phyloP scores from a whole-genome alignment of 768 basidiomycete species.

The Tricholoma furcatifolium region DNA sequence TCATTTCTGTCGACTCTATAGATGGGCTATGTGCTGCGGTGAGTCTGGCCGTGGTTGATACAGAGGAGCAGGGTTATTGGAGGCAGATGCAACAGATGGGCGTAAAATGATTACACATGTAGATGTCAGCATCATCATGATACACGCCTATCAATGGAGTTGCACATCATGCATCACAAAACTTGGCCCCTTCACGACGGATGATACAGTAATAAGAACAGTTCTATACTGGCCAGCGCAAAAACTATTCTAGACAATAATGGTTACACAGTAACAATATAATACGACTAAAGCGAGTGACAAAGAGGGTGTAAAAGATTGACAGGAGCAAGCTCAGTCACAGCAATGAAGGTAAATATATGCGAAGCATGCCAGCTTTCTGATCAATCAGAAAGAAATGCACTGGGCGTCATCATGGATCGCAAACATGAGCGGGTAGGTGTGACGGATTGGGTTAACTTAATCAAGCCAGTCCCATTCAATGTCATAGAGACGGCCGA shows the following conservation, averaged over 20 bases:
- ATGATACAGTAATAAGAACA: background rate
- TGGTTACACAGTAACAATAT: constrained; percentile 15
- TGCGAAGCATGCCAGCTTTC: constrained; percentile 15
- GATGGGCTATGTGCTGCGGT: constrained; percentile 25
- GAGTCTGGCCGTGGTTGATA: constrained; percentile 34
- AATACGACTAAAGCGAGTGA: constrained; percentile 36
- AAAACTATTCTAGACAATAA: background rate
- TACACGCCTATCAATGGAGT: background rate
- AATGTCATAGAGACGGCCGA: constrained; percentile 53
- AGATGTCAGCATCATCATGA: background rate
- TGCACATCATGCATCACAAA: background rate
- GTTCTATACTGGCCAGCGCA: background rate
- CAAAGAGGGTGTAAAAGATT: constrained; percentile 6
- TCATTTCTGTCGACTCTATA: constrained; percentile 7
- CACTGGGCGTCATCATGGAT: constrained; percentile 26
- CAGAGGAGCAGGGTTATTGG: constrained; percentile 42
- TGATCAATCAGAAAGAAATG: constrained; percentile 19
- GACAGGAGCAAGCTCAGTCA: constrained; percentile 28
- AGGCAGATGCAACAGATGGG: constrained; percentile 19
- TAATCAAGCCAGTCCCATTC: constrained; percentile 45
- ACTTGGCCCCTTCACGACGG: background rate
- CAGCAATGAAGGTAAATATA: constrained; percentile 10
- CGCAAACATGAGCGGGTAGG: constrained; percentile 13
- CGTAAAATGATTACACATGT: background rate
- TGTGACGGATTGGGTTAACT: background rate